These are phyloP conservation scores for Pyracantha coccinea DNA, from an alignment of 331 rosid species.

Conservation along the genomic window DNA sequence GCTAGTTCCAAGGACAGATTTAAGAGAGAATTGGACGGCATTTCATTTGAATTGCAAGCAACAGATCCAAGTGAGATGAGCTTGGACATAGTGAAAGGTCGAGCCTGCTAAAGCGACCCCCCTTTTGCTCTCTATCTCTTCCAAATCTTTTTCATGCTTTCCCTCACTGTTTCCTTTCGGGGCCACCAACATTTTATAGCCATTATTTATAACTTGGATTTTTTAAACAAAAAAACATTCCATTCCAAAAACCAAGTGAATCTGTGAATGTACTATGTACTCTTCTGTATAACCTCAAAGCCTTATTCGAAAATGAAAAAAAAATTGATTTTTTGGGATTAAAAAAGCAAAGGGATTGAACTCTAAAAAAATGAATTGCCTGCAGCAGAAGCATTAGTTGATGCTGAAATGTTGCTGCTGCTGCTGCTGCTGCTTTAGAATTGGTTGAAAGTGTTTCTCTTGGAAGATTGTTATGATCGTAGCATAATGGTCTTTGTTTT, in stretches of 20 bases:
- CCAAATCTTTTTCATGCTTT: background rate
- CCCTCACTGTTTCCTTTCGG: constrained; percentile 9
- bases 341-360: background rate
- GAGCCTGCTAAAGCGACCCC: constrained; percentile 34
- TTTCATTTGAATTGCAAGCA: constrained; percentile 79
- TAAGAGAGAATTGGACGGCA: constrained; percentile 84
- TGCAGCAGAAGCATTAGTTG: background rate
- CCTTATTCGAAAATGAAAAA: background rate
- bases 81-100: constrained; percentile 68
- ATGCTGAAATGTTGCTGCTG: background rate
- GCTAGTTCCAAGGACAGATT: constrained; percentile 93
- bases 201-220: background rate
- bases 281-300: constrained; percentile 3
- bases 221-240: background rate
- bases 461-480: background rate
- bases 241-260: constrained; percentile 2
- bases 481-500: background rate
- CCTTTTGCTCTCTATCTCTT: constrained; percentile 14
- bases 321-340: background rate
- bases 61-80: constrained; percentile 96
- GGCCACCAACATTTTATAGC: background rate
- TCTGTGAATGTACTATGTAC: constrained; percentile 6
- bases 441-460: constrained; percentile 1
- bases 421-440: background rate
- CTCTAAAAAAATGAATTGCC: background rate